A percentile compares a stretch with the other conserved stretches of the same genome.
Evolutionary conservation across 345 rosid genomes (phyloP).

Genomic region (Pelargonium nanum): DNA sequence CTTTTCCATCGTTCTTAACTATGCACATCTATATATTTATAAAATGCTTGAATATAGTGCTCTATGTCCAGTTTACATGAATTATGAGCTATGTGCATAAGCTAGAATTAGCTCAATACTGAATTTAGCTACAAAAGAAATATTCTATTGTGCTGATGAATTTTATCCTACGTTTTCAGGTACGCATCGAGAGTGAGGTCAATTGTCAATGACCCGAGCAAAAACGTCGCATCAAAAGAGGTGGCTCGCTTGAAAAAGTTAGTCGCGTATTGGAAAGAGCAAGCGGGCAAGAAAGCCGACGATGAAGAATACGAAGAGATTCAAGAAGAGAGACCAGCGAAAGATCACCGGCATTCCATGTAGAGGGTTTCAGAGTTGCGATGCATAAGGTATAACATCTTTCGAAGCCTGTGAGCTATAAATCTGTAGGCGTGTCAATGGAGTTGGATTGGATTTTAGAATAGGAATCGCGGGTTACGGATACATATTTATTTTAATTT

Average conservation of each 20-base stretch:
- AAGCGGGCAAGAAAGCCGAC: slow-evolving; percentile 67
- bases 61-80: too few relatives aligned
- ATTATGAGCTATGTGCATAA: too few relatives aligned
- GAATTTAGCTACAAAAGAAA: background rate
- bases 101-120: too few relatives aligned
- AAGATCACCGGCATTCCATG: slow-evolving; percentile 49
- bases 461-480: background rate
- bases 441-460: background rate
- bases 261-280: slow-evolving; percentile 84
- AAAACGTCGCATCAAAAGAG: slow-evolving; percentile 78
- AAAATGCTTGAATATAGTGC: too few relatives aligned
- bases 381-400: background rate
- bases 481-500: too few relatives aligned
- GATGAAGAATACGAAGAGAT: slow-evolving; percentile 79
- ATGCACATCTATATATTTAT: background rate
- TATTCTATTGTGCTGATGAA: too few relatives aligned
- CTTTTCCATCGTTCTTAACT: slow-evolving; percentile 4
- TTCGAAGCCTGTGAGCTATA: background rate
- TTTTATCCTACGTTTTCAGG: slow-evolving; percentile 21
- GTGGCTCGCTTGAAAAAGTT: slow-evolving; percentile 72
- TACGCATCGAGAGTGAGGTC: slow-evolving; percentile 91
- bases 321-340: slow-evolving; percentile 44
- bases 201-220: slow-evolving; percentile 81
- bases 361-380: slow-evolving; percentile 10
- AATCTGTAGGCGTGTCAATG: background rate